Conservation (phyloP, 2,329 filamentous ascomycete genomes). For the Purpureocillium takamizusanense region DNA sequence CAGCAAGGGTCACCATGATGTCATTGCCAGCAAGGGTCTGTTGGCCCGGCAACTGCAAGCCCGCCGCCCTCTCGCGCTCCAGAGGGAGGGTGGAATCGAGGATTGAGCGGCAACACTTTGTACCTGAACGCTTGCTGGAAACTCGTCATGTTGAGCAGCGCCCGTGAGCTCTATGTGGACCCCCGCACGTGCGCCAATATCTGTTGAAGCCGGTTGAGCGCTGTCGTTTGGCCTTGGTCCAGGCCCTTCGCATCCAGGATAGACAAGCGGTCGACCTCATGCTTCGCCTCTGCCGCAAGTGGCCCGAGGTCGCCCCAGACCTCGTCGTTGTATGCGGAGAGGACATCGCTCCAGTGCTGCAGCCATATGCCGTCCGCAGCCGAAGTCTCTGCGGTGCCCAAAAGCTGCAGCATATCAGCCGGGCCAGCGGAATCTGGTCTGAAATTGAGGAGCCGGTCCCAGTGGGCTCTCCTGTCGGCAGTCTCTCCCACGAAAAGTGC, state of each 20-base stretch:
- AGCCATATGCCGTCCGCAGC: slow-evolving; percentile 38
- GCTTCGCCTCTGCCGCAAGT: slow-evolving; percentile 44
- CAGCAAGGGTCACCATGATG: too few species aligned
- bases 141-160: too few species aligned
- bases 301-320: slow-evolving; percentile 58
- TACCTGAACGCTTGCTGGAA: too few species aligned
- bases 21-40: too few species aligned
- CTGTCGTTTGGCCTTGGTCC: slow-evolving; percentile 12
- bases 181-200: slow-evolving; percentile 28
- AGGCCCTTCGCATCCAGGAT: slow-evolving; percentile 10
- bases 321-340: slow-evolving; percentile 51
- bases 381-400: slow-evolving; percentile 28
- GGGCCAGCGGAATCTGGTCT: slow-evolving; percentile 32
- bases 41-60: too few species aligned
- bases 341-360: slow-evolving; percentile 45
- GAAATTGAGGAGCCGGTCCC: slow-evolving; percentile 42
- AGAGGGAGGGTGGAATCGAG: too few species aligned
- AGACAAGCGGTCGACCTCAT: slow-evolving; percentile 40
- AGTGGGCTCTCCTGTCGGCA: slow-evolving; percentile 12
- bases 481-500: slow-evolving; percentile 24
- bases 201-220: slow-evolving; percentile 25
- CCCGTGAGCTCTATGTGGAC: slow-evolving; percentile 5
- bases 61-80: too few species aligned
- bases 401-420: slow-evolving; percentile 13
- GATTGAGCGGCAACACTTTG: too few species aligned